A percentile compares a stretch with the other conserved stretches of the same genome.
Conservation (phyloP, 2,329 filamentous ascomycete genomes). For the Diplocarpon rosae region DNA sequence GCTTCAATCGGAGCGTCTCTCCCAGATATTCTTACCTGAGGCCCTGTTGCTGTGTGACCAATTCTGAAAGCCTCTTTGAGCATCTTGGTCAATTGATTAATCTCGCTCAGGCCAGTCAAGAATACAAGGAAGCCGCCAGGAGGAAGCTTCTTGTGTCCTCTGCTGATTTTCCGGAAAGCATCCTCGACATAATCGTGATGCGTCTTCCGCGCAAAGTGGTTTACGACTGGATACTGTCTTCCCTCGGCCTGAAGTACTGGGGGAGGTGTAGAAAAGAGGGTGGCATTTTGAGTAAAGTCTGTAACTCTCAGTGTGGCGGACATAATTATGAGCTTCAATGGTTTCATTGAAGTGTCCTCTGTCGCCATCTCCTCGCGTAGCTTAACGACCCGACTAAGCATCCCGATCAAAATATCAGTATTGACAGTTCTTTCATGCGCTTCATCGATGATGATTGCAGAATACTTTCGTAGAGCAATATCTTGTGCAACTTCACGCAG, state of each 20-base stretch:
- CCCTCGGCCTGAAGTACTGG: constrained; percentile 86
- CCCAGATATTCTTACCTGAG: constrained; percentile 64
- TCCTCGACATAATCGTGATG: constrained; percentile 85
- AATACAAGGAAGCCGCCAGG: constrained; percentile 89
- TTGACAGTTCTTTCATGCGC: constrained; percentile 96
- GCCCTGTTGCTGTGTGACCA: constrained; percentile 38
- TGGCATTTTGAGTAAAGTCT: constrained; percentile 77
- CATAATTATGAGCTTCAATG: constrained; percentile 94
- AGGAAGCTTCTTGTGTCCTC: constrained; percentile 81
- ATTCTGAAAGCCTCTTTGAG: constrained; percentile 54
- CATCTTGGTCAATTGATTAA: constrained; percentile 68
- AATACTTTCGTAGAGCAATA: constrained; percentile 80
- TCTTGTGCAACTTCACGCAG: constrained; percentile 86
- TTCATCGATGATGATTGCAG: constrained; percentile 88
- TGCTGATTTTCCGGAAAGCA: constrained; percentile 73
- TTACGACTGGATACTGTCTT: constrained; percentile 78
- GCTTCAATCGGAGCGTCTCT: constrained; percentile 69
- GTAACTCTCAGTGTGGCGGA: constrained; percentile 87
- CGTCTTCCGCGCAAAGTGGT: constrained; percentile 79
- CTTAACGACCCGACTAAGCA: constrained; percentile 87
- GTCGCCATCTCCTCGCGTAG: constrained; percentile 63
- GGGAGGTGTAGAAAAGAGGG: constrained; percentile 66
- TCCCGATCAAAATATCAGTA: constrained; percentile 94
- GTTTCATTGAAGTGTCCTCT: constrained; percentile 60
- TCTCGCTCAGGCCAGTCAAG: constrained; percentile 87